Evolutionary conservation across 2,329 filamentous ascomycete genomes (phyloP).

Genomic region (Fusarium sp.): DNA sequence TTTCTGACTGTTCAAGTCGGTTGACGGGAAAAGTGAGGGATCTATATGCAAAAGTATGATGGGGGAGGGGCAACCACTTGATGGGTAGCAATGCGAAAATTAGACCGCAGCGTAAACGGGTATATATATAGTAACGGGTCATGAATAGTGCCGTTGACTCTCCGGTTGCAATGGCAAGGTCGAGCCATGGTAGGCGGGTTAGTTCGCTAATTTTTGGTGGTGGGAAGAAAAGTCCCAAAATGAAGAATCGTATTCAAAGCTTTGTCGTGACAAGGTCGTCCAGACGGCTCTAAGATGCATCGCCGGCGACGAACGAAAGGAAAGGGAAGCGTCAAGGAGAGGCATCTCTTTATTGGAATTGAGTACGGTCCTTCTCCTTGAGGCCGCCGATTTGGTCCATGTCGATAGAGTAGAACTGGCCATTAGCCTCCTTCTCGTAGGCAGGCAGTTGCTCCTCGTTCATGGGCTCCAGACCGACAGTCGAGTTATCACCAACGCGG

Average conservation of each 20-base stretch:
- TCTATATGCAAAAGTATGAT: constrained; percentile 28
- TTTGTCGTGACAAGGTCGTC: constrained; percentile 44
- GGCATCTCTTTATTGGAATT: constrained; percentile 50
- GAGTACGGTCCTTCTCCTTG: constrained; percentile 80
- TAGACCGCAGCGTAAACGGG: constrained; percentile 48
- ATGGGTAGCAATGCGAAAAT: constrained; percentile 46
- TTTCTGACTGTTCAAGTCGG: constrained; percentile 25
- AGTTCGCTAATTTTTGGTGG: constrained; percentile 36
- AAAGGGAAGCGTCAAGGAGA: constrained; percentile 25
- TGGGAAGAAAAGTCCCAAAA: constrained; percentile 16
- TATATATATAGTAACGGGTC: constrained; percentile 49
- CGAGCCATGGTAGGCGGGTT: constrained; percentile 36
- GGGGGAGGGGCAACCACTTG: constrained; percentile 36
- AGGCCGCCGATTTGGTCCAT: constrained; percentile 94
- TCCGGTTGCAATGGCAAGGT: constrained; percentile 34
- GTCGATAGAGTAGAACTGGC: constrained; percentile 91
- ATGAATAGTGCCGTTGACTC: constrained; percentile 39
- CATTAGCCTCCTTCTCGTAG: constrained; percentile 83
- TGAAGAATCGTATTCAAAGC: constrained; percentile 36
- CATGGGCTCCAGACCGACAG: constrained; percentile 88
- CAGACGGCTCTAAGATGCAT: constrained; percentile 44
- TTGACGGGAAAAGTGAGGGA: constrained; percentile 4
- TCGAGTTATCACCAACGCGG: constrained; percentile 85
- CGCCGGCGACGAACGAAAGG: constrained; percentile 41
- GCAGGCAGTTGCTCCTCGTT: constrained; percentile 84